Evolutionary conservation across 164 flowering plant genomes (phyloP).

Genomic region (Stephania japonica): DNA sequence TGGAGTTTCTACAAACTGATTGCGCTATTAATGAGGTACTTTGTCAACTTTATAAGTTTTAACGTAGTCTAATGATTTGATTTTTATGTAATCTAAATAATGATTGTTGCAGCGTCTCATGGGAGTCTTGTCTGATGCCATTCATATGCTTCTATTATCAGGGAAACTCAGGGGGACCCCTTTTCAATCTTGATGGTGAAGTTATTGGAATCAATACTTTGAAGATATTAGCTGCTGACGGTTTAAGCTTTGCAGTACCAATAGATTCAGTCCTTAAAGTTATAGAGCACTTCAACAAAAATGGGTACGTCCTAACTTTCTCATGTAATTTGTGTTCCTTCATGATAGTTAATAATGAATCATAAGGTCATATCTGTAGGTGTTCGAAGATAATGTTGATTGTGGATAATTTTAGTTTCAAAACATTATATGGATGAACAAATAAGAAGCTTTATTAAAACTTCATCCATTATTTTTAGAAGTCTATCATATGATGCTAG

Average conservation of each 20-base stretch:
- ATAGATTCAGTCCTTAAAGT: conserved; percentile 71
- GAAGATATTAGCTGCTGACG: conserved; percentile 73
- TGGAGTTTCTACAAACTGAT: conserved; percentile 91
- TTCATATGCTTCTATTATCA: conserved; percentile 14
- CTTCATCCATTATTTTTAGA: neutral
- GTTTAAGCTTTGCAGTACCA: conserved; percentile 80
- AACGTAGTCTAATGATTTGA: too few relatives aligned
- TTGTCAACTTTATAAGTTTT: neutral
- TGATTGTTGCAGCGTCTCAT: too few relatives aligned
- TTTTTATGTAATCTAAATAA: too few relatives aligned
- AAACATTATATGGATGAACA: neutral
- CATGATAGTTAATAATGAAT: neutral
- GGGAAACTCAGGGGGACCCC: conserved; percentile 98
- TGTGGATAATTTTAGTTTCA: neutral
- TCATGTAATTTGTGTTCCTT: neutral
- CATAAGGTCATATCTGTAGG: too few relatives aligned
- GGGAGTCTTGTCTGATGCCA: neutral
- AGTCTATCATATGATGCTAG: neutral
- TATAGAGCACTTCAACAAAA: conserved; percentile 71
- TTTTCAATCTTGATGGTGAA: conserved; percentile 91
- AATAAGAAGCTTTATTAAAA: neutral
- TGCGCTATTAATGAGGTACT: conserved; percentile 84
- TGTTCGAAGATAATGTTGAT: neutral
- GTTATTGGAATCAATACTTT: conserved; percentile 78
- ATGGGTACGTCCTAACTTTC: conserved; percentile 44